Evolutionary conservation across 2,329 filamentous ascomycete genomes (phyloP), one percentile per base, ranked within the genome.

Genomic region (Ophiostoma piceae): DNA sequence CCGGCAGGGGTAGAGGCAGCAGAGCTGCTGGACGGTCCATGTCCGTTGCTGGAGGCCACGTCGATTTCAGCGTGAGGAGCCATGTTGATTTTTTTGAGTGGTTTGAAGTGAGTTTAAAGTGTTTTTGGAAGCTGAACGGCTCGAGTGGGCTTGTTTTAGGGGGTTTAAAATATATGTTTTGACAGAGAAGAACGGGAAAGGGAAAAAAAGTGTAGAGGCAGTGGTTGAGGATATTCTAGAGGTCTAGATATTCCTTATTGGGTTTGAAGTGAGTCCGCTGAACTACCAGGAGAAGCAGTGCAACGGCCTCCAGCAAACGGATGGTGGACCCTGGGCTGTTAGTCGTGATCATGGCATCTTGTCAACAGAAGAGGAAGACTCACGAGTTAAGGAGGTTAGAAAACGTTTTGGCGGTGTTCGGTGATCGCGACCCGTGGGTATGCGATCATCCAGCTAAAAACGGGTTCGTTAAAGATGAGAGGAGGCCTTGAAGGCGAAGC

Each of bases 331-430:
- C 94, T 97, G 80, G 2, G 19, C 68, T 19, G 67, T 70, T 65
- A 69, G 70, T 51, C 8, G 6, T 2, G 2, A 7, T 6, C 12
- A 8, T 16, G 26, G 22, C 29, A 47, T 60, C 1, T 29, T 41
- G 65, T 32, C 67, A 47, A 12, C 1, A 43, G 22, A 32, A 16
- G 54, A 22, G 12, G 22, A 64, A 4, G 22, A 79, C 92, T 81
- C 87, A 97, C 94, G 93, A 97, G 88, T 95, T 95, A 76, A 97
- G 90, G 77, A 96, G 90, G 84, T 96, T 97, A 86, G 93, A 94
- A 90, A 97, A 97, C 94, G 92, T 97, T 84, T 92, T 97, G 92
- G 87, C 90, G 89, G 82, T 80, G 80, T 78, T 78, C 73, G 75
- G 81, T 82, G 88, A 90, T 83, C 87, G 88, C 84, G 77, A 80